Percentiles rank a stretch among this genome's conserved stretches.
phyloP scores from a whole-genome alignment of 2,329 filamentous ascomycete genomes.

The Trichoderma sp. region DNA sequence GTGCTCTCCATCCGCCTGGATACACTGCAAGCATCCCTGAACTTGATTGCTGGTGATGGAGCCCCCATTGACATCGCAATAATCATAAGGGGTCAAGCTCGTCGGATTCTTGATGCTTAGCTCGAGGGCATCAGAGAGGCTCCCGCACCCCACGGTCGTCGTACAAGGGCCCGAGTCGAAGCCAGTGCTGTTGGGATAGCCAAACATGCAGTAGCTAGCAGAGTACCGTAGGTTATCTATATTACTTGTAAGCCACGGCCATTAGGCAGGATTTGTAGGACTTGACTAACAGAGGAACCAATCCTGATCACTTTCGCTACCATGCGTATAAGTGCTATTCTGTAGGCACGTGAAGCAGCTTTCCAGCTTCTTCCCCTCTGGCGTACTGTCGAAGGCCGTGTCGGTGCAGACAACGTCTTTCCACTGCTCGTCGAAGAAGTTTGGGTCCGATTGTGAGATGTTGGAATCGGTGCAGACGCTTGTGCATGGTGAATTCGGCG shows the following conservation, averaged over 20 bases:
- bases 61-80: constrained; percentile 50
- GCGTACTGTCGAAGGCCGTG: constrained; percentile 45
- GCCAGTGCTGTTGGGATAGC: constrained; percentile 53
- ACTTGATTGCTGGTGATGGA: constrained; percentile 42
- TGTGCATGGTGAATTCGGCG: constrained; percentile 59
- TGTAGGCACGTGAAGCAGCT: constrained; percentile 58
- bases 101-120: constrained; percentile 45
- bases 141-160: constrained; percentile 56
- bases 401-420: constrained; percentile 55
- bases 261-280: too few relatives aligned
- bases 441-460: constrained; percentile 50
- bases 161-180: constrained; percentile 54
- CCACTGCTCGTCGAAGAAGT: constrained; percentile 50
- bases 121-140: constrained; percentile 47
- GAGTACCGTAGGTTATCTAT: constrained; percentile 59
- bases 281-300: constrained; percentile 59
- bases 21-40: constrained; percentile 51
- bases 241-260: background rate
- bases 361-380: constrained; percentile 51
- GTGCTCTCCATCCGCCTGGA: constrained; percentile 48
- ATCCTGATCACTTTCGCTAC: constrained; percentile 55
- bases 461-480: constrained; percentile 53
- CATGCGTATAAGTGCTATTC: constrained; percentile 53
- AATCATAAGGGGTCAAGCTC: constrained; percentile 47
- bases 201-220: constrained; percentile 57